Evolutionary conservation across 345 rosid species (phyloP).

Genomic region (Camelina hispida): DNA sequence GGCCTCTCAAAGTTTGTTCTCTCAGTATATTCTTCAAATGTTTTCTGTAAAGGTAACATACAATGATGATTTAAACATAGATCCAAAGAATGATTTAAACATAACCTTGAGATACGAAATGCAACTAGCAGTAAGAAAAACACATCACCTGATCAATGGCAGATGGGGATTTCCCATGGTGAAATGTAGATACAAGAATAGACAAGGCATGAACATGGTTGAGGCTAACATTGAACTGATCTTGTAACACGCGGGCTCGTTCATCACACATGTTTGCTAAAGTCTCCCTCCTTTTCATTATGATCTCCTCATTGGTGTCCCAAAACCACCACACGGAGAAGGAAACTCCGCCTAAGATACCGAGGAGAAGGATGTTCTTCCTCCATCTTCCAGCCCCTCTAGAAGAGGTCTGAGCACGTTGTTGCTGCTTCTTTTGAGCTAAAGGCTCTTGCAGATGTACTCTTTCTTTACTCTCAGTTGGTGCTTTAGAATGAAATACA

Average conservation of each 20-base stretch:
- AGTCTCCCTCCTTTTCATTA: slow-evolving; percentile 62
- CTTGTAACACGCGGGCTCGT: slow-evolving; percentile 96
- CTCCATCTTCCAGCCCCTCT: slow-evolving; percentile 76
- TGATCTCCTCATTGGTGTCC: slow-evolving; percentile 47
- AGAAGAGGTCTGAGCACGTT: slow-evolving; percentile 52
- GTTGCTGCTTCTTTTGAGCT: slow-evolving; percentile 59
- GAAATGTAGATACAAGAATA: slow-evolving; percentile 93
- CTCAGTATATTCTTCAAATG: slow-evolving; percentile 89
- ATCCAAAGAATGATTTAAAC: background rate
- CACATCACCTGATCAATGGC: slow-evolving; percentile 85
- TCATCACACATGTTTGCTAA: slow-evolving; percentile 94
- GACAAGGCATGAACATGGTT: slow-evolving; percentile 99
- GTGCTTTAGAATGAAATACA: slow-evolving; percentile 42
- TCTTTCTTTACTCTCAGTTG: slow-evolving; percentile 43
- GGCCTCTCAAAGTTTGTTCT: slow-evolving; percentile 98
- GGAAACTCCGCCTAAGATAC: slow-evolving; percentile 58
- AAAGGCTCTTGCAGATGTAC: slow-evolving; percentile 45
- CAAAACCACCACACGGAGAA: slow-evolving; percentile 67
- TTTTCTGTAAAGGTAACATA: slow-evolving; percentile 60
- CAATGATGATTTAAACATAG: slow-evolving; percentile 13
- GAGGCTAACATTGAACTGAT: slow-evolving; percentile 97
- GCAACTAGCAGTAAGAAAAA: background rate
- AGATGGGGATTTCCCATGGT: slow-evolving; percentile 90
- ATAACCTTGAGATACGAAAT: background rate
- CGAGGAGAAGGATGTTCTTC: slow-evolving; percentile 59